Evolutionary conservation across 345 rosid species (phyloP).

Genomic region (Eucalyptus cloeziana): DNA sequence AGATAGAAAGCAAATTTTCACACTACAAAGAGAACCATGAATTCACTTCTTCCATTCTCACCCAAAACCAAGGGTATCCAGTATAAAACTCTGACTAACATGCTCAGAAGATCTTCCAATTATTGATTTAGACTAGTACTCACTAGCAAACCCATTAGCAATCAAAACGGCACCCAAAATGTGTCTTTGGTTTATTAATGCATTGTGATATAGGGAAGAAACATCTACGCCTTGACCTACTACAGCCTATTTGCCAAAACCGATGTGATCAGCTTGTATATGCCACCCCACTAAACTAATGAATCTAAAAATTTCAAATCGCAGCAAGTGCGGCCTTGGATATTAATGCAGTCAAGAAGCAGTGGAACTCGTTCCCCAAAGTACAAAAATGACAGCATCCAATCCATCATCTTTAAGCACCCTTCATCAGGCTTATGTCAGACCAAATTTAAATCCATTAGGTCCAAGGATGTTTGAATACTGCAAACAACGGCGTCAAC

Average conservation of each 20-base stretch:
- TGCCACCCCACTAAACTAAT: not conserved
- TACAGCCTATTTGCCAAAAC: not conserved
- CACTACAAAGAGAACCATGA: not conserved
- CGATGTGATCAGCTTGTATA: not conserved
- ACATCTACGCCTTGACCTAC: not conserved
- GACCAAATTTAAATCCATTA: not conserved
- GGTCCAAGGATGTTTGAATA: not conserved
- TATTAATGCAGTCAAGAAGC: not conserved
- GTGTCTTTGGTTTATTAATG: not conserved
- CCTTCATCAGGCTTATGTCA: not conserved
- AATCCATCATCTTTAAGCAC: not conserved
- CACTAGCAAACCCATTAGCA: not conserved
- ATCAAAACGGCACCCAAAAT: not conserved
- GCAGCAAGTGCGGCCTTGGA: not conserved
- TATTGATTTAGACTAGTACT: not conserved
- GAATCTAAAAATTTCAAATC: not conserved
- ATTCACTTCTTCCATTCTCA: not conserved
- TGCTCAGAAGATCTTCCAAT: not conserved
- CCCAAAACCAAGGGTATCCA: not conserved
- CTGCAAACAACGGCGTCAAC: not conserved
- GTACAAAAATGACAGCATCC: not conserved
- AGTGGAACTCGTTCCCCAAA: not conserved
- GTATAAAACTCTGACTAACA: not conserved
- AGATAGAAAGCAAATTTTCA: not conserved
- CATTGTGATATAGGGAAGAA: not conserved